These are phyloP conservation scores for Hyparrhenia diplandra DNA, from an alignment of 176 grass and related monocot genomes.

Conservation along the genomic window DNA sequence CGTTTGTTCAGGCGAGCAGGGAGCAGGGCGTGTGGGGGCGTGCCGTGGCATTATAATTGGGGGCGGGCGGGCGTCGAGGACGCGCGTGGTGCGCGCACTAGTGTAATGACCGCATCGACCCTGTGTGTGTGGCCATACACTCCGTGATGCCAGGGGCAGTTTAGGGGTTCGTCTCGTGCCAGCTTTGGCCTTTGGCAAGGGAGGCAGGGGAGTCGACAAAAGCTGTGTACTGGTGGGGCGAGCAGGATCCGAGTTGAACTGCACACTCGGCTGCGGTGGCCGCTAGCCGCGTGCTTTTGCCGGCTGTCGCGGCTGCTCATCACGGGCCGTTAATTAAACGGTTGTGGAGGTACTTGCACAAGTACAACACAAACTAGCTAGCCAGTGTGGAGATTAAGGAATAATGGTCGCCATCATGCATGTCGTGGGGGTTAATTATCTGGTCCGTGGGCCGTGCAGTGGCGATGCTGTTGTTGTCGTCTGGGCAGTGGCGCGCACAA, in stretches of 20 bases:
- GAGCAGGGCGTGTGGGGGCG: conserved; percentile 2
- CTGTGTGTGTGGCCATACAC: rapidly evolving
- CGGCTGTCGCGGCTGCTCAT: not conserved
- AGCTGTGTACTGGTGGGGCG: not conserved
- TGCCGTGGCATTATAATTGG: conserved; percentile 39
- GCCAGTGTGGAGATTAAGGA: conserved; percentile 23
- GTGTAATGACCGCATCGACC: conserved; percentile 19
- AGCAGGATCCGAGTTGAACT: conserved; percentile 28
- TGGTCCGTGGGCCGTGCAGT: not conserved
- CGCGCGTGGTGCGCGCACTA: conserved; percentile 8
- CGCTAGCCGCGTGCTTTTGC: conserved; percentile 27
- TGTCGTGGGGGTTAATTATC: not conserved
- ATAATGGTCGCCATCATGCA: conserved; percentile 34
- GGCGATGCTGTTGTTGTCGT: not conserved
- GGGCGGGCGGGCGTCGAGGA: not conserved
- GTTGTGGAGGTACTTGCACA: not conserved
- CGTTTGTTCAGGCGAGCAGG: not conserved
- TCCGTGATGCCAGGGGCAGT: not conserved
- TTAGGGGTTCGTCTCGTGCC: not conserved
- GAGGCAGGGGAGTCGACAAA: conserved; percentile 23
- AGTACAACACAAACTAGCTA: not conserved
- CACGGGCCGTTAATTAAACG: not conserved
- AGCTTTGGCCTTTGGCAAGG: not conserved
- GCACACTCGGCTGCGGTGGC: conserved; percentile 18
- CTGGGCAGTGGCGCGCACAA: not conserved